Evolutionary conservation across 179 eudicot species (phyloP), one percentile per base, ranked within the genome.

Genomic region (Amaranthus tricolor): DNA sequence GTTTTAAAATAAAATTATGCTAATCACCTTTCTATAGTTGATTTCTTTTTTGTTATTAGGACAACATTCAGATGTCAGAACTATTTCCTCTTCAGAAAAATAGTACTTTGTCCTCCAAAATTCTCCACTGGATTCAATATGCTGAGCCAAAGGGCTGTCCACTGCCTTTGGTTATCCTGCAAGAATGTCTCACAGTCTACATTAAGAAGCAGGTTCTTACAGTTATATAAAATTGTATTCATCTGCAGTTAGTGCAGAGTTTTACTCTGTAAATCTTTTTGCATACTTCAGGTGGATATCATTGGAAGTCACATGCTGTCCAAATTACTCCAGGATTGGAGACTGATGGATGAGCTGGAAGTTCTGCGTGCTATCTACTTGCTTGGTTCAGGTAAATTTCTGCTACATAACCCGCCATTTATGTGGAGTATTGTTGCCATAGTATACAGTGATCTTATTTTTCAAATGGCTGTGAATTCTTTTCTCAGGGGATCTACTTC

Each of bases 311-410:
- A 80, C 70, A 91, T 96, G 83, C 77, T 93, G 82, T 89, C 97
- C 24, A 96, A 91, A 71, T 87, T 96, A 78, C 86, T 95, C 59
- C 73, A 77, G 76, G 96, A 93, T 48, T 96, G 99, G 99, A 88
- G 92, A 86, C 84, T 95, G 85, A 89, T 96, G 83, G 99, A 96
- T 66, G 99, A 93, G 83, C 89, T 96, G 64, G 97, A 84, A 72
- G 91, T 96, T 64, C 82, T 96, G 77, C 96, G 98, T 79, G 98
- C 90, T 58, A 90, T 96, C 80, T 96, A 85, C 82, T 83, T 96
- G 84, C 85, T 96, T 77, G 98, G 99, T 69, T 93, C 99, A 79
- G 99, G 99, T 96, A 88, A 48, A 19, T 49, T 71, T 64, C 50
- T 21, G 40, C 24, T 31, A 2, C 45, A 43, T 70, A 48, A 59